Base-by-base conservation (phyloP, 768 basidiomycete genomes). In the Mycena crocata region DNA sequence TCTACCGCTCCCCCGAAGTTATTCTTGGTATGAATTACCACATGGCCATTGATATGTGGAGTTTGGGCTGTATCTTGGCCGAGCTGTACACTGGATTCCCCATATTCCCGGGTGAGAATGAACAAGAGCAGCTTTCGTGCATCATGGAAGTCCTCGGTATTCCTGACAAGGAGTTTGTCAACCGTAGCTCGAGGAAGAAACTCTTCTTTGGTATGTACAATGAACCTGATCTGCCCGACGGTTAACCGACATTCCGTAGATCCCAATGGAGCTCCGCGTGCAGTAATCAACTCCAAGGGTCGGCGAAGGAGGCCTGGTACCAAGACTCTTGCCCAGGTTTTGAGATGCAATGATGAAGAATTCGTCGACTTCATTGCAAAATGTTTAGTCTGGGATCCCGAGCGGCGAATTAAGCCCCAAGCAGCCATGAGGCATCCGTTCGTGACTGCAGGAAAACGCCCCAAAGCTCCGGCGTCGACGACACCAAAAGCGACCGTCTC, bases 41-140 rank as follows among this genome's bases (percentile, higher is more conserved):
- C 76, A 99, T 98, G 95, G 96, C 94, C 35, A 97, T 96, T 68
- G 95, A 99, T 77, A 99, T 99, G 96, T 99, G 98, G 98, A 97
- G 95, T 83, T 79, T 99, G 71, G 98, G 98, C 39, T 99, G 98
- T 74, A 99, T 99, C 68, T 83, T 99, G 57, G 98, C 98, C 19
- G 98, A 99, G 78, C 82, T 99, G 45, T 97, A 93, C 78, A 99
- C 97, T 14, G 98, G 98, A 1, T 98, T 95, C 78, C 98, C 98
- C 1, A 96, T 99, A 72, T 99, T 99, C 80, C 98, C 98, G 0
- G 98, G 98, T 28, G 98, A 99, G 80, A 99, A 98, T 75, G 97
- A 99, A 78, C 95, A 98, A 79, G 96, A 99, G 76, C 98, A 99
- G 72, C 81, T 99, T 58, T 93, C 96, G 6, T 99, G 97, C 76